A percentile compares a stretch with the other conserved stretches of the same genome.
These are phyloP conservation scores for Fusarium mexicanum DNA, from an alignment of 2,329 filamentous ascomycete genomes.

Conservation along the genomic window DNA sequence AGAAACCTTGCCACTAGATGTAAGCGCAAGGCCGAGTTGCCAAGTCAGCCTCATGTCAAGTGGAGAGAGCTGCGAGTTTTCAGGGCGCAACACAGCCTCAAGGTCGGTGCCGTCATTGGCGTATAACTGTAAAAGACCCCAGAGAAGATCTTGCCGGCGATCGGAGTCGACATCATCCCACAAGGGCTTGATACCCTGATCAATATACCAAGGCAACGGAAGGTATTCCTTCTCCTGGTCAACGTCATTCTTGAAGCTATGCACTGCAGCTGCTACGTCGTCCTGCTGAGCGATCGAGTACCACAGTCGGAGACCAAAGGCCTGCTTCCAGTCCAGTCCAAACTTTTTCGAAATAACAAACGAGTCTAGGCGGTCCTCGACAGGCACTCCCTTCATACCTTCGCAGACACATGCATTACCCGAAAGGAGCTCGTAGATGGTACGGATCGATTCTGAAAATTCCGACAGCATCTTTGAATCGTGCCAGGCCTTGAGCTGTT, in stretches of 20 bases:
- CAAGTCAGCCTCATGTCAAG: constrained; percentile 82
- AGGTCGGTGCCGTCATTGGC: constrained; percentile 67
- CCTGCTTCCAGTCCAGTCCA: constrained; percentile 89
- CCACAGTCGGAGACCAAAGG: constrained; percentile 91
- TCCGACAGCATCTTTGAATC: constrained; percentile 86
- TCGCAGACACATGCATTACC: constrained; percentile 88
- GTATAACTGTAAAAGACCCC: constrained; percentile 86
- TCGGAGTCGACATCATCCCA: constrained; percentile 70
- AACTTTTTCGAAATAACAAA: constrained; percentile 89
- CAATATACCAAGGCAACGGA: constrained; percentile 77
- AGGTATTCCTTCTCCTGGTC: constrained; percentile 74
- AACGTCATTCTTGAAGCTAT: constrained; percentile 78
- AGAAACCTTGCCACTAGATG: constrained; percentile 58
- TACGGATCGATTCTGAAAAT: constrained; percentile 83
- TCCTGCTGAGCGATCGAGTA: constrained; percentile 79
- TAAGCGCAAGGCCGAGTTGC: constrained; percentile 80
- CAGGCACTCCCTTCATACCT: constrained; percentile 75
- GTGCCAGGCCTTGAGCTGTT: constrained; percentile 87
- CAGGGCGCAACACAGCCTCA: constrained; percentile 77
- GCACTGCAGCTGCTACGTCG: constrained; percentile 76
- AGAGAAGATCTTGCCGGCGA: constrained; percentile 79
- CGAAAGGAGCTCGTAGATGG: constrained; percentile 87
- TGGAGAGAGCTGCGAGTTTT: constrained; percentile 79
- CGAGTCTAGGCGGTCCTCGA: constrained; percentile 81
- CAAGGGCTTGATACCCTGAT: constrained; percentile 64